Evolutionary conservation across 768 basidiomycete species (phyloP), one percentile per base, ranked within the genome.

Genomic region (Pleurotus ostreatus): DNA sequence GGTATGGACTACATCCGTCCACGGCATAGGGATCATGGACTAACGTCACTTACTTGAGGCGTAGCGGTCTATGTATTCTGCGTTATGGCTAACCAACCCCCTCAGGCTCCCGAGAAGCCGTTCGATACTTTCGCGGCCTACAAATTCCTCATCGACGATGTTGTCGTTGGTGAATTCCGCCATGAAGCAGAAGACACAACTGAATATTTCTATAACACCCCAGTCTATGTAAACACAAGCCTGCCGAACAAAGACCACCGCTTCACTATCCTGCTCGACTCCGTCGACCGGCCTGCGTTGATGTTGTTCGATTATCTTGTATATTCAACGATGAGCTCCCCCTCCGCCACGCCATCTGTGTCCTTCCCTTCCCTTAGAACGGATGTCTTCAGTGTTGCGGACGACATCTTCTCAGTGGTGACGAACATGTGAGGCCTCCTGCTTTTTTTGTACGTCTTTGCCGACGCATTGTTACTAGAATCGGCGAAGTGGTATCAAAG

Each of bases 51-150:
- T 44, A 1, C 5, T 61, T 49, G 40, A 63, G 63, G 63, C n/a
- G 45, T 56, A 5, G 61, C 59, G 12, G 30, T 63, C 4, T 62
- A 63, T 38, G 46, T 64, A 12, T 62, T 49, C 46, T 64, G 62
- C 38, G 60, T 66, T 30, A 56, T 64, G 20, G 61, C 60, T 4
- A 60, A 65, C 47, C 41, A 51, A 34, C 30, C 34, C 15, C 16
- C 12, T 25, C 57, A 51, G 8, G 46, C 59, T 6, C 30, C 9
- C 3, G 9, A 34, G 30, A 34, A 34, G 8, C 3, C 8, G 30
- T 34, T 9, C 7, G 56, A 41, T 7, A 57, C 57, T 15, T 39
- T 34, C 9, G 59, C 63, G 13, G 45, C 30, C 6, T 52, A 40
- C 7, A 60, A 61, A 38, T 62, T 64, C 18, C 55, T 49, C 12